phyloP scores from a whole-genome alignment of 1,284 basidiomycete species.

The Ustilago lituana region DNA sequence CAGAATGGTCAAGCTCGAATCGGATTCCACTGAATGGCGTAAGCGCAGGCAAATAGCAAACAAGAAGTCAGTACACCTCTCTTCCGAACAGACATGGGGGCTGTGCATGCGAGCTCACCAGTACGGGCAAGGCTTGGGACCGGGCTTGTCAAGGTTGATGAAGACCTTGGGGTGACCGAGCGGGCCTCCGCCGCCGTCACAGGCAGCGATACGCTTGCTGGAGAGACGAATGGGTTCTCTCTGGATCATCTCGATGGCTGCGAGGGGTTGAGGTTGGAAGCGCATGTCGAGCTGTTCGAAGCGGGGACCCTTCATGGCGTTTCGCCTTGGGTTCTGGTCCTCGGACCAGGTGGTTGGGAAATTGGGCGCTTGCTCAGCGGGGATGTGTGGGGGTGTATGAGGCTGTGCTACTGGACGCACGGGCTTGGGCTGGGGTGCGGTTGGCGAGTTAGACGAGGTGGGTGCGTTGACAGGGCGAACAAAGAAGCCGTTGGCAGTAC shows the following conservation, averaged over 20 bases:
- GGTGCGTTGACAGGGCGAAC: constrained; percentile 48
- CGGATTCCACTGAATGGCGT: constrained; percentile 43
- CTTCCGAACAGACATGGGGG: no score
- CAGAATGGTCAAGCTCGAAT: constrained; percentile 50
- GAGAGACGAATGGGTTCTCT: constrained; percentile 86
- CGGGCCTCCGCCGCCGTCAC: constrained; percentile 88
- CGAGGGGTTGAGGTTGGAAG: constrained; percentile 87
- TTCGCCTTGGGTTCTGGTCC: constrained; percentile 71
- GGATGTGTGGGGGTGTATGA: constrained; percentile 51
- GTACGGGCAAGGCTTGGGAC: constrained; percentile 63
- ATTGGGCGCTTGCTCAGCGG: constrained; percentile 57
- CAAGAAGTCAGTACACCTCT: no score
- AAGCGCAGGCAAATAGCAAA: no score
- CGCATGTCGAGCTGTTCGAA: constrained; percentile 91
- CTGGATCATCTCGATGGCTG: constrained; percentile 87
- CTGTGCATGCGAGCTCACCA: constrained; percentile 58
- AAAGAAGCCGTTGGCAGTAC: constrained; percentile 40
- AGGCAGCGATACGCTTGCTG: constrained; percentile 81
- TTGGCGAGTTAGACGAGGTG: constrained; percentile 48
- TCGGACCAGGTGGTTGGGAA: constrained; percentile 58
- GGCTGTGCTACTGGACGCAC: constrained; percentile 52
- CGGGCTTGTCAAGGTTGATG: constrained; percentile 80
- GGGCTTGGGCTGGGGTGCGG: constrained; percentile 35
- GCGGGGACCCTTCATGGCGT: constrained; percentile 74
- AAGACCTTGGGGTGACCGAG: constrained; percentile 96